Base-by-base conservation (phyloP, 1,139 yeast species). In the Saccharomyces hybrid region DNA sequence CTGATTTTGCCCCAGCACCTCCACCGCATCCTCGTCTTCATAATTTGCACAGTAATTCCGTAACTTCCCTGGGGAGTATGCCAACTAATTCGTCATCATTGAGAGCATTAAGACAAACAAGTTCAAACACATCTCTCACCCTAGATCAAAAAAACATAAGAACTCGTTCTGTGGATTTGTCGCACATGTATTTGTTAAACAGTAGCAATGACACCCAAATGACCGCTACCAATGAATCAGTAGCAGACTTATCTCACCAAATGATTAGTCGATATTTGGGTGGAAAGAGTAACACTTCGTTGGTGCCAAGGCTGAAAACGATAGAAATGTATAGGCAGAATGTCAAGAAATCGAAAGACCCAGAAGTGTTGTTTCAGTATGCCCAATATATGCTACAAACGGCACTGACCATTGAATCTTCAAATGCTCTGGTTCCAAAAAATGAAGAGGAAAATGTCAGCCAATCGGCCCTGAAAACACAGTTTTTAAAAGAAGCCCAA, bases 361-460 rank as follows among this genome's bases (percentile, higher is more conserved):
- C 97, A 1, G 82, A 81, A 27, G 86, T 88, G 20, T 80, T 90
- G 64, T 89, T 89, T 70, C 93, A 89, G 66, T 90, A 88, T 67
- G 97, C 97, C 1, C 96, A 90, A 71, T 88, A 87, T 69, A 85
- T 88, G 86, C 75, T 89, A 53, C 95, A 88, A 70, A 87, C 96
- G 1, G 96, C 95, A 1, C 75, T 88, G 59, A 72, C 83, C 27
- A 75, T 83, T 62, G 83, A 80, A 50, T 64, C 54, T 25, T 48
- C 61, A 9, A 56, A 50, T 48, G 59, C 47, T n/a, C 50, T 50
- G 4, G 48, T 49, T 20, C 44, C 54, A 25, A 28, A 50, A 5
- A 20, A 32, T 11, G 23, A 53, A 4, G 52, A 53, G 4, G 54
- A 55, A n/a, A 48, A 57, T 1, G 50, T 57, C 7, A 52, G 59